phyloP scores from a whole-genome alignment of 305 asterid genomes.

The Petunia hybrid region DNA sequence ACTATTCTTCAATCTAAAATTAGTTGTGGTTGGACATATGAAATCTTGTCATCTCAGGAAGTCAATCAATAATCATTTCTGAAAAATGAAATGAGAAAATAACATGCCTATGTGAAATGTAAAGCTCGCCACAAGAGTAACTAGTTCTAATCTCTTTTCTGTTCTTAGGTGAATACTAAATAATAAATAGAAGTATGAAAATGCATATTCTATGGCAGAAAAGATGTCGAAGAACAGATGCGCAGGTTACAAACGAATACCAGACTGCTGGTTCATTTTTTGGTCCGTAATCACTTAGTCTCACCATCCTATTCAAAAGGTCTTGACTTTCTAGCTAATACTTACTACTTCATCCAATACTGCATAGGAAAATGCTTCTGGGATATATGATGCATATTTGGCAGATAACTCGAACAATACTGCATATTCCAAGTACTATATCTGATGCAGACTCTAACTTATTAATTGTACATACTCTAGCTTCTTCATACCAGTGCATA shows the following conservation, averaged over 20 bases:
- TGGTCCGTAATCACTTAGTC: not conserved
- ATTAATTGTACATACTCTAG: too few relatives aligned
- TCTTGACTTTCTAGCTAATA: conserved; percentile 18
- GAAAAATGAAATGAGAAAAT: conserved; percentile 3
- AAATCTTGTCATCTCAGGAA: not conserved
- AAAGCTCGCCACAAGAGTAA: not conserved
- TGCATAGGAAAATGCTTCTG: too few relatives aligned
- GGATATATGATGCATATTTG: too few relatives aligned
- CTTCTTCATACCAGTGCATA: too few relatives aligned
- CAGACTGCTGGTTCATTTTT: not conserved
- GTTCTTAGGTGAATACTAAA: not conserved
- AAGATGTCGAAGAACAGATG: not conserved
- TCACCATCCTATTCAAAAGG: not conserved
- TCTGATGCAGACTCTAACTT: too few relatives aligned
- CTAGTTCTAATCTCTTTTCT: not conserved
- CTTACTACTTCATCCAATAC: not conserved
- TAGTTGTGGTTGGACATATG: not conserved
- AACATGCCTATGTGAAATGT: not conserved
- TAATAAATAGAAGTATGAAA: not conserved
- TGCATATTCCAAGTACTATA: too few relatives aligned
- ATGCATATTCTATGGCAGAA: not conserved
- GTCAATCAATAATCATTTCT: not conserved
- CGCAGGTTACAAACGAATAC: not conserved
- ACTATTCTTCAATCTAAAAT: not conserved
- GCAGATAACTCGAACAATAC: too few relatives aligned